Evolutionary conservation across 805 yeast genomes (phyloP), one percentile per base, ranked within the genome.

Genomic region (Saturnispora sekii): DNA sequence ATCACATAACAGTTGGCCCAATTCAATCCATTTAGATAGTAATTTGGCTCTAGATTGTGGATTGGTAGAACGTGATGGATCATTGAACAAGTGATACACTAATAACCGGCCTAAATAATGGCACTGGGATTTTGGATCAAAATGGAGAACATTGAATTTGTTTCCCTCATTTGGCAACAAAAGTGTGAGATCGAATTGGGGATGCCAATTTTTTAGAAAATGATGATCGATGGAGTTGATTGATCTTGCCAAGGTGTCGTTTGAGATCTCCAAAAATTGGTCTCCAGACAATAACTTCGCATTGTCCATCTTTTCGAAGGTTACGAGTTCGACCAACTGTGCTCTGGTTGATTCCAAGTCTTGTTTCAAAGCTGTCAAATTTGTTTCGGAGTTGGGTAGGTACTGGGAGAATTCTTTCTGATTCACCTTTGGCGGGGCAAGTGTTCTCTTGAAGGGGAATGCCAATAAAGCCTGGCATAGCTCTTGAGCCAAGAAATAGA

Each of bases 81-180:
- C 80, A 29, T 71, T 65, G 53, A 88, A 81, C 15, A 89, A 53
- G 55, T 89, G 97, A 47, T 74, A 73, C 5, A 79, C 63, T 38
- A 88, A 63, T 31, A 88, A 60, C 46, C 87, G 67, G 2, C 94
- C 86, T 45, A 90, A 64, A 56, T 83, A 88, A 59, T 90, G 97
- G 12, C 84, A 72, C 51, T 83, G 81, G 9, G 66, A 58, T 11
- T 66, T 63, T 21, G 82, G 73, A 54, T 83, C 81, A 66, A 86
- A 87, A 6, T 86, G 74, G 41, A 89, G 69, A 2, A 97, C 95
- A 54, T 87, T 86, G 47, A 66, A 69, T 47, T 70, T 69, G 64
- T 71, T 72, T 5, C 28, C 21, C 28, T 14, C 29, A 28, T 38
- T 26, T 6, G 37, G 16, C 16, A 17, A 9, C 8, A 38, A 10